These are phyloP conservation scores for Populus tomentosa DNA, from an alignment of 441 rosid species.

Conservation along the genomic window DNA sequence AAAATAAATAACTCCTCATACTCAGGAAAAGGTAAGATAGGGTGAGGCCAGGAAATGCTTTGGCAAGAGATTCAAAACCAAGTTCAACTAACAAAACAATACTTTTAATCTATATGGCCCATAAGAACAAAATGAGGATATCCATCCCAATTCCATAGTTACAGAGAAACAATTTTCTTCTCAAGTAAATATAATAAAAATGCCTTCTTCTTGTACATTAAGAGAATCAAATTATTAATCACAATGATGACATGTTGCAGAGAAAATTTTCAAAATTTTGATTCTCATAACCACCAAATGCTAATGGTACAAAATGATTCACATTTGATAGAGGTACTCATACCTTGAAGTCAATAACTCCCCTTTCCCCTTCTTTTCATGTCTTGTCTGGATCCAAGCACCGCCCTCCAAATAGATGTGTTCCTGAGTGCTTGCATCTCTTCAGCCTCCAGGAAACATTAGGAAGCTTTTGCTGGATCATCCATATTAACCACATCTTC, in stretches of 20 bases:
- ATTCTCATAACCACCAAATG: not conserved
- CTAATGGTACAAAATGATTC: not conserved
- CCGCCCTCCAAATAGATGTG: not conserved
- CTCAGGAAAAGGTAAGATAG: not conserved
- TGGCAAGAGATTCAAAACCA: not conserved
- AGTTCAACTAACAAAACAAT: not conserved
- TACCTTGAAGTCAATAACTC: constrained; percentile 12
- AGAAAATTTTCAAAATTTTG: constrained; percentile 1
- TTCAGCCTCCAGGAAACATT: not conserved
- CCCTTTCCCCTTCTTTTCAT: not conserved
- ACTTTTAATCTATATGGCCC: not conserved
- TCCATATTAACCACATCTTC: not conserved
- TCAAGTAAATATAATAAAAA: not conserved
- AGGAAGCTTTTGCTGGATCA: not conserved
- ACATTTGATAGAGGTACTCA: constrained; percentile 1
- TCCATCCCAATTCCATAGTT: not conserved
- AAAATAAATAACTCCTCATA: not conserved
- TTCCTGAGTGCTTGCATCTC: not conserved
- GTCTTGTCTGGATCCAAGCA: not conserved
- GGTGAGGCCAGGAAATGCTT: not conserved
- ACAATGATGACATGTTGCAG: not conserved
- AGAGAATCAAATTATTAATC: not conserved
- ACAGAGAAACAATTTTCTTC: not conserved
- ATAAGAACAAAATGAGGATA: not conserved
- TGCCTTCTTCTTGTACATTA: not conserved